A percentile compares a stretch with the other conserved stretches of the same genome.
phyloP scores from a whole-genome alignment of 2,329 filamentous ascomycete species.

The Shiraia sp. region DNA sequence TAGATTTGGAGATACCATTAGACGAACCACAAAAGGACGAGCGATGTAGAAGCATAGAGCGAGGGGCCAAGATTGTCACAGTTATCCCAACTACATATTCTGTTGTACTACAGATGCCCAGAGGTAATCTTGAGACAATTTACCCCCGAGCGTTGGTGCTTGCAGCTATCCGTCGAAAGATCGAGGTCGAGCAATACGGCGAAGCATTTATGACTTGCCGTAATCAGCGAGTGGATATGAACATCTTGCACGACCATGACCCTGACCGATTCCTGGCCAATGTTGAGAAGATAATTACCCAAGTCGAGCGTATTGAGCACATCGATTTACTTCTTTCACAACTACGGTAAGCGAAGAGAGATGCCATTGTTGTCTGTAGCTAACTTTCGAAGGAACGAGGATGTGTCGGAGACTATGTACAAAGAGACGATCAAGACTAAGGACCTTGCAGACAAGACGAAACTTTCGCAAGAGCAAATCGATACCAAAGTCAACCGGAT shows the following conservation, averaged over 20 bases:
- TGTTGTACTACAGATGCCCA: constrained; percentile 89
- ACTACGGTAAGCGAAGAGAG: constrained; percentile 61
- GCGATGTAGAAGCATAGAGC: constrained; percentile 86
- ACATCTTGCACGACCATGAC: constrained; percentile 93
- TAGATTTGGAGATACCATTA: constrained; percentile 77
- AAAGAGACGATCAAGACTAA: constrained; percentile 71
- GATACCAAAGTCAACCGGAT: constrained; percentile 79
- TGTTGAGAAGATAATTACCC: constrained; percentile 76
- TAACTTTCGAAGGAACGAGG: constrained; percentile 66
- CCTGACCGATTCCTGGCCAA: constrained; percentile 81
- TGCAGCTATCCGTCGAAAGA: constrained; percentile 80
- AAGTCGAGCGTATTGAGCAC: constrained; percentile 78
- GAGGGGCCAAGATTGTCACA: constrained; percentile 83
- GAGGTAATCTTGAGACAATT: constrained; percentile 94
- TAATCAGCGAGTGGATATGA: constrained; percentile 95
- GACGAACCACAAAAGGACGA: constrained; percentile 94
- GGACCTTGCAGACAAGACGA: constrained; percentile 22
- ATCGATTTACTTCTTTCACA: constrained; percentile 92
- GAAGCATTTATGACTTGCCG: constrained; percentile 86
- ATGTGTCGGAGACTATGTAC: constrained; percentile 93
- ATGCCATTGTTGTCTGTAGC: background rate
- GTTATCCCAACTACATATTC: constrained; percentile 87
- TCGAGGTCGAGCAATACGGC: constrained; percentile 79
- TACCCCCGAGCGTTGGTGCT: constrained; percentile 91
- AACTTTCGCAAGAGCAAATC: constrained; percentile 21